Percentiles rank a stretch among this genome's conserved stretches.
Conservation (phyloP, 495 filamentous ascomycete species). For the Hypoxylon lenormandii region DNA sequence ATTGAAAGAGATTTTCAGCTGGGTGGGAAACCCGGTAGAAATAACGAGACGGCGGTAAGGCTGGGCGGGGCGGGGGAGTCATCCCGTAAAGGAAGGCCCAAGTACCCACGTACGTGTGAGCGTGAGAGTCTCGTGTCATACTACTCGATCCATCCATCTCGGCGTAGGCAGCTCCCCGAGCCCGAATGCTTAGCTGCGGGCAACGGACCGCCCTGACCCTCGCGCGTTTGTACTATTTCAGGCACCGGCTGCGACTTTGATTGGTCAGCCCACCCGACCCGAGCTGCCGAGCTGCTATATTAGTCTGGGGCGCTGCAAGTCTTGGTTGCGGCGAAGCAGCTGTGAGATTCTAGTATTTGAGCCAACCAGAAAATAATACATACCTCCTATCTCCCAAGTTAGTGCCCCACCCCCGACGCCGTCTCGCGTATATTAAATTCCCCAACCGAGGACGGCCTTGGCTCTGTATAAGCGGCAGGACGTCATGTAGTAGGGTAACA, state of each 20-base stretch:
- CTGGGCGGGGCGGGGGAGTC: constrained; percentile 37
- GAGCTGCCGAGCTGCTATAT: background rate
- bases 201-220: constrained; percentile 32
- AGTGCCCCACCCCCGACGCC: background rate
- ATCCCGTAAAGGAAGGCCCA: background rate
- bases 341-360: constrained; percentile 22
- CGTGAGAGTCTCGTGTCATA: constrained; percentile 21
- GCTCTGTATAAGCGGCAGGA: too few species aligned
- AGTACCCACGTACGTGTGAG: background rate
- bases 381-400: too few species aligned
- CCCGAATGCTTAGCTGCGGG: constrained; percentile 27
- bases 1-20: background rate
- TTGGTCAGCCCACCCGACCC: constrained; percentile 5
- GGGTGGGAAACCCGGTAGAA: background rate
- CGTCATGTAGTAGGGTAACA: too few species aligned
- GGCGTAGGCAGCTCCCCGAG: constrained; percentile 20
- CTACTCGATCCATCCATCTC: constrained; percentile 24
- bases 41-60: constrained; percentile 24
- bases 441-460: too few species aligned
- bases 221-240: constrained; percentile 18
- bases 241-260: constrained; percentile 18
- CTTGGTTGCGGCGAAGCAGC: constrained; percentile 24
- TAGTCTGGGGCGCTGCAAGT: background rate
- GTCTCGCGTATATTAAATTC: too few species aligned
- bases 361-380: background rate